Base-by-base conservation (phyloP, 176 grass and related monocot genomes). In the Alopecurus myosuroides region DNA sequence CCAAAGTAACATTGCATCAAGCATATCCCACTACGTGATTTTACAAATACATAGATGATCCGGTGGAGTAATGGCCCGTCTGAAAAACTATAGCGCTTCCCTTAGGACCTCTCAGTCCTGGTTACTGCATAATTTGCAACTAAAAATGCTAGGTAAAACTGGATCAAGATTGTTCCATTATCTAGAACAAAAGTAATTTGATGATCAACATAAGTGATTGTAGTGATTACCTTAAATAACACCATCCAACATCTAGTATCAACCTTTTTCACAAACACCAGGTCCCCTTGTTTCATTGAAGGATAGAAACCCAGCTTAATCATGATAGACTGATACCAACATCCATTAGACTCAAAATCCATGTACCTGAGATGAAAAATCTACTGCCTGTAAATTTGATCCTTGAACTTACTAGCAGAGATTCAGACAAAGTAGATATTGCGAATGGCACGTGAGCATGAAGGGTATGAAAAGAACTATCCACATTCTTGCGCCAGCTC, bases 401-500 rank as follows among this genome's bases (percentile, higher is more conserved):
- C 76, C 58, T 85, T 76, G 68, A 74, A 65, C 26, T 65, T 52
- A 77, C 44, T 19, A 25, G 52, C 42, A 18, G 17, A 60, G 13
- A 78, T 72, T 83, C 29, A 29, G 7, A 44, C 29, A 63, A 25
- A 78, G 22, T 13, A 58, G 34, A 77, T 77, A 35, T 25, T 78
- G 68, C 11, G 34, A 81, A 56, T 55, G 55, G 55, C 53, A 67
- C 51, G 3, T 28, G 48, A 78, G 9, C 11, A 41, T 74, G 50
- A 62, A 68, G 49, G 41, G 19, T 87, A 74, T 79, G 53, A 48
- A 61, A 79, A 79, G 4, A 28, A 74, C 37, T 81, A 80, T 41
- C 76, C 76, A 84, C 36, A 69, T 74, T 84, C 55, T 50, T 80
- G 81, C 13, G 3, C 10, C 33, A 79, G 52, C 13, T 87, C 85